Conservation (phyloP, 306 rosid genomes). For the Vicia faba region DNA sequence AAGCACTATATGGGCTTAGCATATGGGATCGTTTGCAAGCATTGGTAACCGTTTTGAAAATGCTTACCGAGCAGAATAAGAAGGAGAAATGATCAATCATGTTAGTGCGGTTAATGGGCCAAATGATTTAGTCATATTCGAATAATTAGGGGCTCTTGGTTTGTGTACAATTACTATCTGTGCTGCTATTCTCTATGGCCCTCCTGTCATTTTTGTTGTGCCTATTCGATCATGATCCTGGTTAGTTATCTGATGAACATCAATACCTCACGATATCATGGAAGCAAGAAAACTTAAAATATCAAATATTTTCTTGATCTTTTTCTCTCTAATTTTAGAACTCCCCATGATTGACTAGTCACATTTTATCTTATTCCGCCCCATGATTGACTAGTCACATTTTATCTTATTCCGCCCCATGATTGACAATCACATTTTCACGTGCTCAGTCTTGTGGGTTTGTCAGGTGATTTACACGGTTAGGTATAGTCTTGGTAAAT, state of each 20-base stretch:
- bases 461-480: not conserved
- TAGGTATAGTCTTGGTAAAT: not conserved
- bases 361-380: not conserved
- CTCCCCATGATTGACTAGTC: not conserved
- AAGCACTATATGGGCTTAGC: slow-evolving; percentile 75
- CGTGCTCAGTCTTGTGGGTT: not conserved
- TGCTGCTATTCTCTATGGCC: slow-evolving; percentile 10
- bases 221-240: slow-evolving; percentile 5
- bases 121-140: slow-evolving; percentile 15
- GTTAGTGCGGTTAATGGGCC: slow-evolving; percentile 15
- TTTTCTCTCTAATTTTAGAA: not conserved
- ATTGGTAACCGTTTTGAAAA: slow-evolving; percentile 70
- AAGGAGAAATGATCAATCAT: slow-evolving; percentile 47
- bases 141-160: slow-evolving; percentile 34
- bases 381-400: not conserved
- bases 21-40: slow-evolving; percentile 92
- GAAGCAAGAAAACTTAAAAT: slow-evolving; percentile 10
- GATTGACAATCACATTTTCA: not conserved
- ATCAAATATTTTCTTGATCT: not conserved
- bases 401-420: not conserved
- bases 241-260: slow-evolving; percentile 29
- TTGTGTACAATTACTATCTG: slow-evolving; percentile 18
- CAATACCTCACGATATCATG: not conserved
- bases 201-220: slow-evolving; percentile 12
- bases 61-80: slow-evolving; percentile 58